Evolutionary conservation across 169 alveolate genomes (phyloP).

Genomic region (Eimeria sp.): DNA sequence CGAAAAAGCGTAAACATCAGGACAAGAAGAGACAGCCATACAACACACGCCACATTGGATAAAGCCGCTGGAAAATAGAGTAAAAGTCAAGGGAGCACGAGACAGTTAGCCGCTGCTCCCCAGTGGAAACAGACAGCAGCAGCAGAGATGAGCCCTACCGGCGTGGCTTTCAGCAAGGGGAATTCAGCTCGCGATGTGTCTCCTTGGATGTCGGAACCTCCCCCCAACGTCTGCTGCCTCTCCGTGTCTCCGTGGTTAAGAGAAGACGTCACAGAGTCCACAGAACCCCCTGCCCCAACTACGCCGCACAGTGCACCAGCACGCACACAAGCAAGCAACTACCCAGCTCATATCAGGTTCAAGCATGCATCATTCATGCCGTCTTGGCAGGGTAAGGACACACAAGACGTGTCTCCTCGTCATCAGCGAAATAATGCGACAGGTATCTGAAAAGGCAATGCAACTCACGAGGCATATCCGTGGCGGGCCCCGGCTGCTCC

Average conservation of each 20-base stretch:
- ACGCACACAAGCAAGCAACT: neutral
- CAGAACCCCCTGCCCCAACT: slow-evolving; percentile 48
- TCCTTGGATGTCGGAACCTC: neutral
- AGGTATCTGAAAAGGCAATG: too few relatives aligned
- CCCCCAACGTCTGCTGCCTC: slow-evolving; percentile 29
- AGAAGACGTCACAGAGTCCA: slow-evolving; percentile 39
- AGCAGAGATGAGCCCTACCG: neutral
- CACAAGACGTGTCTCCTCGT: neutral
- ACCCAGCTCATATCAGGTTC: too few relatives aligned
- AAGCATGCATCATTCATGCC: too few relatives aligned
- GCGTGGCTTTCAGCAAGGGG: slow-evolving; percentile 18
- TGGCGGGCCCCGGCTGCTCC: slow-evolving; percentile 1
- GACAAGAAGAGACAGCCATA: neutral
- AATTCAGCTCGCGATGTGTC: slow-evolving; percentile 6
- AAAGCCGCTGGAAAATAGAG: neutral
- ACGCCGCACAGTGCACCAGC: neutral
- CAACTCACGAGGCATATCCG: neutral
- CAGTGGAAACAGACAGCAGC: neutral
- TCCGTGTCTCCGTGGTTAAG: slow-evolving; percentile 29
- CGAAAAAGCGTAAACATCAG: neutral
- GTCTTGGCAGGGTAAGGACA: too few relatives aligned
- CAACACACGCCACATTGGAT: too few relatives aligned
- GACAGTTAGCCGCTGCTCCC: neutral
- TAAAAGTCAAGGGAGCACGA: neutral
- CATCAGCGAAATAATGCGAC: neutral